Evolutionary conservation across 331 rosid genomes (phyloP).

Genomic region (Stylosanthes scabra): DNA sequence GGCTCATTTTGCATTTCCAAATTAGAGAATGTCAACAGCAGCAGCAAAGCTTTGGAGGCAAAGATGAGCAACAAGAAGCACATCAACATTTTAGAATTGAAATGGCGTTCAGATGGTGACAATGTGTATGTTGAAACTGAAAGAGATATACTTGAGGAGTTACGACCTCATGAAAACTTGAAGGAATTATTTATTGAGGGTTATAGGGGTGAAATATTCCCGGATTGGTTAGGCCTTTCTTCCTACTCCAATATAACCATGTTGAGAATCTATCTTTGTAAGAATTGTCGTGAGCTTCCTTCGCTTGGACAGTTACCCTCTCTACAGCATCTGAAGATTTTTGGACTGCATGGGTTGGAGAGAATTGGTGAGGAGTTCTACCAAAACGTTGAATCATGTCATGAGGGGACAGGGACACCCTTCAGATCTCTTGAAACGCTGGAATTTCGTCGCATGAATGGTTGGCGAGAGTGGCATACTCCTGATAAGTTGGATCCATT

Average conservation of each 20-base stretch:
- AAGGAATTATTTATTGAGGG: background rate
- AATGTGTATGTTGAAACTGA: background rate
- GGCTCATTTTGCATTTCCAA: background rate
- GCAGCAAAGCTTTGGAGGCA: background rate
- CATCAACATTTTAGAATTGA: background rate
- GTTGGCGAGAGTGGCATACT: too few species aligned
- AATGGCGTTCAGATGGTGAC: background rate
- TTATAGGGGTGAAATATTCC: background rate
- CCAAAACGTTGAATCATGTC: too few species aligned
- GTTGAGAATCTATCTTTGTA: background rate
- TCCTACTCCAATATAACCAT: background rate
- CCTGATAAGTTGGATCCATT: too few species aligned
- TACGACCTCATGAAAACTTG: background rate
- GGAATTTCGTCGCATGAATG: too few species aligned
- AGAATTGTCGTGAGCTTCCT: background rate
- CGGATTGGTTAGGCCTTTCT: background rate
- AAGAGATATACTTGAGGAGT: background rate
- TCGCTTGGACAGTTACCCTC: background rate
- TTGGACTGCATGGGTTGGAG: too few species aligned
- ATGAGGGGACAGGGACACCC: too few species aligned
- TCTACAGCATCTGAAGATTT: too few species aligned
- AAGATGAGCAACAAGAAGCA: background rate
- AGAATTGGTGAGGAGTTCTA: too few species aligned
- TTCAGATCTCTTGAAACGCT: too few species aligned
- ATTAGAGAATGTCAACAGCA: background rate